Evolutionary conservation across 768 basidiomycete genomes (phyloP).

Genomic region (Austroboletus festivus): DNA sequence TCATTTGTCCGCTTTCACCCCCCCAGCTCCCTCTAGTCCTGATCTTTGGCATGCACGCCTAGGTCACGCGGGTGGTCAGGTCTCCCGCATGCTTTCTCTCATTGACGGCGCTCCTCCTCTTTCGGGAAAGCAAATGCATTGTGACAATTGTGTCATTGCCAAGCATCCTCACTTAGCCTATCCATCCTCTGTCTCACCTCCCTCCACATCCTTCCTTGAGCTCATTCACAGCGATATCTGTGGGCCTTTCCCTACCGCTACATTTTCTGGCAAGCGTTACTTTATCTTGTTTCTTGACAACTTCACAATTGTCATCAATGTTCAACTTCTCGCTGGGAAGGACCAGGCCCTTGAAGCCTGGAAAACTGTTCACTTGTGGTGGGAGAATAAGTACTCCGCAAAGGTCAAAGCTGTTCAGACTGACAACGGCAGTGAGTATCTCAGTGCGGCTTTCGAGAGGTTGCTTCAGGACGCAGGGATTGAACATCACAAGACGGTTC

Average conservation of each 20-base stretch:
- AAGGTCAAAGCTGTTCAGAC: background rate
- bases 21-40: too few species aligned
- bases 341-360: slow-evolving; percentile 1
- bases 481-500: too few species aligned
- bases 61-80: too few species aligned
- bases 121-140: background rate
- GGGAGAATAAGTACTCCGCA: background rate
- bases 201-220: slow-evolving; percentile 8
- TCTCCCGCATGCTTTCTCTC: too few species aligned
- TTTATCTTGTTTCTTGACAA: slow-evolving; percentile 19
- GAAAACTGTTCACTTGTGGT: background rate
- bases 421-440: slow-evolving; percentile 7
- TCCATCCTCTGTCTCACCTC: background rate
- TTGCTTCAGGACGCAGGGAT: too few species aligned
- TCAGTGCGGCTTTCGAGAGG: too few species aligned
- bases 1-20: too few species aligned
- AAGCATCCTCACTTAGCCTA: background rate
- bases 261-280: slow-evolving; percentile 12
- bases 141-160: slow-evolving; percentile 1
- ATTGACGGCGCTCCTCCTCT: background rate
- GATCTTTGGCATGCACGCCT: too few species aligned
- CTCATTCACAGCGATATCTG: slow-evolving; percentile 29
- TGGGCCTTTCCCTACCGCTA: slow-evolving; percentile 20
- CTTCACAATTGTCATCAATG: background rate
- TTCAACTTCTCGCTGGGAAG: background rate